Conservation (phyloP, 2,329 filamentous ascomycete genomes). For the Tothia fuscella region DNA sequence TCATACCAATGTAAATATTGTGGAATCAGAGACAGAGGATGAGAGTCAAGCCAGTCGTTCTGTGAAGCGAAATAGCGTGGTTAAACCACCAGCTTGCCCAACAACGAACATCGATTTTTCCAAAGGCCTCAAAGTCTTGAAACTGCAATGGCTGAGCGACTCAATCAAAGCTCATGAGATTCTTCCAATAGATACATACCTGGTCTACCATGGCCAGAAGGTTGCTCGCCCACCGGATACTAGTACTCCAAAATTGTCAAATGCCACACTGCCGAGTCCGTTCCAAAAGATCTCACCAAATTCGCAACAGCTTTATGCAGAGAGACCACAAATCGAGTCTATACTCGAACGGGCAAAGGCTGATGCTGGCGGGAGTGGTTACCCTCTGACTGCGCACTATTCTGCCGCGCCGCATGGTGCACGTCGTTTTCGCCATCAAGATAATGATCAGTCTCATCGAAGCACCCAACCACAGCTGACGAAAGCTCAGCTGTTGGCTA, state of each 20-base stretch:
- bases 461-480: no score
- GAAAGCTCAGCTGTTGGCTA: constrained; percentile 2
- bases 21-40: neutral
- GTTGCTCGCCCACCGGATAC: constrained; percentile 24
- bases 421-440: constrained; percentile 21
- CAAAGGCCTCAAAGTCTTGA: constrained; percentile 5
- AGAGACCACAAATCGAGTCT: constrained; percentile 15
- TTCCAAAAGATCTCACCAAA: constrained; percentile 8
- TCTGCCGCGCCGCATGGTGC: constrained; percentile 16
- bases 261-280: neutral
- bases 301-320: constrained; percentile 16
- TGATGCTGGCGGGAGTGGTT: constrained; percentile 27
- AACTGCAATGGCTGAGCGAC: constrained; percentile 9
- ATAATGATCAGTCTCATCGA: neutral
- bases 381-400: constrained; percentile 12
- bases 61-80: no score
- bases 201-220: constrained; percentile 40
- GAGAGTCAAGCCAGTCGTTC: neutral
- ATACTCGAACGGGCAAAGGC: constrained; percentile 45
- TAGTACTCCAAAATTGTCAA: constrained; percentile 12
- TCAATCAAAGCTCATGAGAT: neutral
- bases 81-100: no score
- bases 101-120: neutral
- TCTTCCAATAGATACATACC: constrained; percentile 25
- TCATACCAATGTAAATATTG: no score